phyloP scores from a whole-genome alignment of 2,329 filamentous ascomycete species.

The Microsporum ferrugineum region DNA sequence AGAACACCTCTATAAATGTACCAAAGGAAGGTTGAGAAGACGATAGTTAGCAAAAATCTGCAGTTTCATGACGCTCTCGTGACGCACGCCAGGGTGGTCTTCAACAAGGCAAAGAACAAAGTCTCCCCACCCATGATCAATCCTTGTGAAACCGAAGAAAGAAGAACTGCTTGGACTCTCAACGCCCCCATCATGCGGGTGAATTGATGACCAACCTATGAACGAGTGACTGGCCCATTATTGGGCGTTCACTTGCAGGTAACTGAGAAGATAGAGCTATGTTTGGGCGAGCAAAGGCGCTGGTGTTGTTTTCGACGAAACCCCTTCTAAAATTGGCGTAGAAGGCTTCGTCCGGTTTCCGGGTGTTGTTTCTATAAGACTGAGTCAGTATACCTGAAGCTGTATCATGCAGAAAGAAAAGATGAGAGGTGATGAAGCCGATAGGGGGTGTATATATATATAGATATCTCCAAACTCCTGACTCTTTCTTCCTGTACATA shows the following conservation, averaged over 20 bases:
- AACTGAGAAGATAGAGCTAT: neutral
- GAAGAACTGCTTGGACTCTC: slow-evolving; percentile 4
- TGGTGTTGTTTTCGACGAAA: slow-evolving; percentile 62
- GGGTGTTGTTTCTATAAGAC: slow-evolving; percentile 54
- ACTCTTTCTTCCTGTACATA: slow-evolving; percentile 21
- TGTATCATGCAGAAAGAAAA: neutral
- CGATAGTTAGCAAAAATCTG: neutral
- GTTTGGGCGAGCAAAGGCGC: neutral
- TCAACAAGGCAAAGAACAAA: neutral
- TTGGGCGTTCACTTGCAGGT: neutral
- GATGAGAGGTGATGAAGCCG: neutral
- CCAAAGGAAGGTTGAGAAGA: neutral
- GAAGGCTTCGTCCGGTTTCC: slow-evolving; percentile 77
- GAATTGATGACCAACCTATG: slow-evolving; percentile 11
- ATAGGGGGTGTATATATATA: neutral
- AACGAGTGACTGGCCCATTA: slow-evolving; percentile 10
- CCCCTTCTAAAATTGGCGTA: slow-evolving; percentile 72
- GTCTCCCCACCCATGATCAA: slow-evolving; percentile 2
- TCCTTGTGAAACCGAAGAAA: neutral
- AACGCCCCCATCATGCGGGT: slow-evolving; percentile 7
- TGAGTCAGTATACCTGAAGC: neutral
- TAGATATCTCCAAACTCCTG: neutral
- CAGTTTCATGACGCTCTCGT: neutral
- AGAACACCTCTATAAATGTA: neutral
- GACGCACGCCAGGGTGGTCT: neutral